phyloP scores from a whole-genome alignment of 495 filamentous ascomycete species.

The Staphylotrichum longicolle region DNA sequence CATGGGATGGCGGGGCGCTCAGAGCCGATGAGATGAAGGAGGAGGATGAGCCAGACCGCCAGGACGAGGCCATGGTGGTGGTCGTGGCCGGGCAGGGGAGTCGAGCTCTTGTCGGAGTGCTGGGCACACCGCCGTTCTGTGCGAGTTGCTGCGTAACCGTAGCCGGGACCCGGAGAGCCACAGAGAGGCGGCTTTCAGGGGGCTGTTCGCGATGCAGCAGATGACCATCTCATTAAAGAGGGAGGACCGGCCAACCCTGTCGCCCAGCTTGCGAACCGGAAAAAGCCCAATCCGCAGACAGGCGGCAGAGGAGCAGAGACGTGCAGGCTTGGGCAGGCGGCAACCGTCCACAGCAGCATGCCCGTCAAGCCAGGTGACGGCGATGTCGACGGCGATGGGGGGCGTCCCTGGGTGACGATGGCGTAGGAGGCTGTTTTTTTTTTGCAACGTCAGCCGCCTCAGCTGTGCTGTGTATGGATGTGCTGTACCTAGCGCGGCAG shows the following conservation, averaged over 20 bases:
- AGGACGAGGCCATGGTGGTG: constrained; percentile 32
- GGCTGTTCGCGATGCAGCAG: constrained; percentile 2
- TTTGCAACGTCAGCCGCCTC: constrained; percentile 7
- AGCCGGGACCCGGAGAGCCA: constrained; percentile 10
- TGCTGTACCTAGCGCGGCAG: too few relatives aligned
- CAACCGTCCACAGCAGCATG: constrained; percentile 9
- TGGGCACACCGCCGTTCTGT: constrained; percentile 11
- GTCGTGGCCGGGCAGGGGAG: background rate
- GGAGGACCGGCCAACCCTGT: constrained; percentile 14
- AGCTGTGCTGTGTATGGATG: background rate
- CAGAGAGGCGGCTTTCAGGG: constrained; percentile 10
- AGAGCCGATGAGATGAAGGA: constrained; percentile 38
- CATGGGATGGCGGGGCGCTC: constrained; percentile 29
- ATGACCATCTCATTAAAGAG: constrained; percentile 9
- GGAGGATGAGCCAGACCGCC: constrained; percentile 37
- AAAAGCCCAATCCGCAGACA: background rate
- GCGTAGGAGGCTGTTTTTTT: constrained; percentile 20
- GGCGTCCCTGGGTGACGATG: constrained; percentile 4
- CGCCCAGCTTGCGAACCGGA: background rate
- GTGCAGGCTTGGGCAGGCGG: background rate
- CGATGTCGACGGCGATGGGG: constrained; percentile 9
- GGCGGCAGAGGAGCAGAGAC: background rate
- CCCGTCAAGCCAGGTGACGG: background rate
- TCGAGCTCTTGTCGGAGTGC: background rate
- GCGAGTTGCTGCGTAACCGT: constrained; percentile 10